Conservation (phyloP, 1,284 basidiomycete genomes). For the Exsudoporus floridanus region DNA sequence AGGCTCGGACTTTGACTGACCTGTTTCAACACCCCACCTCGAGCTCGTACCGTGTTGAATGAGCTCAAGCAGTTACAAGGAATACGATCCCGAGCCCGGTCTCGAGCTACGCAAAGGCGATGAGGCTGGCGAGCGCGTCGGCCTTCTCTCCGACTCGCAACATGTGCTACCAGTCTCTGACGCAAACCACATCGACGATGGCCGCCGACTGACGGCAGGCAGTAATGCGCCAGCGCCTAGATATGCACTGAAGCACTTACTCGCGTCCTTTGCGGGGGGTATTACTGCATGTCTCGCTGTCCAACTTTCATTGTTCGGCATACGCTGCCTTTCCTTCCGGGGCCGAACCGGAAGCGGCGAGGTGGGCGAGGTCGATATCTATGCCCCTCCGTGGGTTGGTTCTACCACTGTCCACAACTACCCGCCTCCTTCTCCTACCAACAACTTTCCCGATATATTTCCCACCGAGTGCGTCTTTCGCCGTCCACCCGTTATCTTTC, state of each 20-base stretch:
- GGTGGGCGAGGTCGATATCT: conserved; percentile 5
- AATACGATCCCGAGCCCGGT: conserved; percentile 23
- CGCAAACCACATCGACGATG: not conserved
- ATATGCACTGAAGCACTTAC: conserved; percentile 24
- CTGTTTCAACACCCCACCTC: not conserved
- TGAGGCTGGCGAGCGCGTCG: conserved; percentile 12
- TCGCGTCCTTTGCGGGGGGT: conserved; percentile 31
- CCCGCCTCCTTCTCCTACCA: conserved; percentile 72
- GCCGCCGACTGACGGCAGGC: not conserved
- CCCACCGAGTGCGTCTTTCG: conserved; percentile 49
- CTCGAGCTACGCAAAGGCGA: not conserved
- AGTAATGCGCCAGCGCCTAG: not conserved
- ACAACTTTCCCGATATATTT: conserved; percentile 65
- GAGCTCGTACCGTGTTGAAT: not conserved
- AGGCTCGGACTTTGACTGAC: not conserved
- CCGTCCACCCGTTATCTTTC: too few species aligned
- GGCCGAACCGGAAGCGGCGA: not conserved
- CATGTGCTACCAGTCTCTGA: not conserved
- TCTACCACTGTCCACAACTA: conserved; percentile 66
- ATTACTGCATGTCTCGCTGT: conserved; percentile 26
- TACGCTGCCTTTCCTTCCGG: conserved; percentile 8
- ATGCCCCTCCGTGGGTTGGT: conserved; percentile 64
- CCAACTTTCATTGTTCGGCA: conserved; percentile 29
- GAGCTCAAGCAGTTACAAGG: conserved; percentile 15
- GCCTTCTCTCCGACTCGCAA: conserved; percentile 21